These are phyloP conservation scores for Ramalina peruviana DNA, from an alignment of 495 filamentous ascomycete species.

Conservation along the genomic window DNA sequence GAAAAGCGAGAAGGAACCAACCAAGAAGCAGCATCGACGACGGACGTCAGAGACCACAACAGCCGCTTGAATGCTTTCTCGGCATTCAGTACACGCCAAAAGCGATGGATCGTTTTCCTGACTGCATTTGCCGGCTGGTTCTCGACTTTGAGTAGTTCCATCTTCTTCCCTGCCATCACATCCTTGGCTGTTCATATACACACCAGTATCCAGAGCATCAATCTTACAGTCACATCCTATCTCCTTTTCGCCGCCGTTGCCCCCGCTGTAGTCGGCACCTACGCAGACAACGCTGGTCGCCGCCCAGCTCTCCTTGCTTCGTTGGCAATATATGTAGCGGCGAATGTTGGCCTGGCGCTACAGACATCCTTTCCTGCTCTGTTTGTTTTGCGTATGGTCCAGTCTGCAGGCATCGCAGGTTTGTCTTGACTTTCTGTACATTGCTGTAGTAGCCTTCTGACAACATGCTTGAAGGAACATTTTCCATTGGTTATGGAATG, in stretches of 20 bases:
- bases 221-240: constrained; percentile 53
- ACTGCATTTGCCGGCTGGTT: constrained; percentile 17
- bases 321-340: constrained; percentile 44
- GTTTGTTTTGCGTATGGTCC: constrained; percentile 46
- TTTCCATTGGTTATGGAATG: constrained; percentile 45
- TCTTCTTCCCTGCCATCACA: constrained; percentile 65
- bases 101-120: neutral
- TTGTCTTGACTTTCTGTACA: neutral
- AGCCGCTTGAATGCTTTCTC: too few species aligned
- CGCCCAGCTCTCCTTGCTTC: constrained; percentile 44
- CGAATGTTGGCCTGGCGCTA: constrained; percentile 50
- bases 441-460: neutral
- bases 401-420: constrained; percentile 43
- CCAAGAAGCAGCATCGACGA: too few species aligned
- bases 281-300: constrained; percentile 45
- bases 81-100: neutral
- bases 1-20: too few species aligned
- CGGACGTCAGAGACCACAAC: too few species aligned
- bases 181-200: constrained; percentile 40
- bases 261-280: constrained; percentile 44
- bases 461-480: constrained; percentile 15
- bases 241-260: constrained; percentile 49
- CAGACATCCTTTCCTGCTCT: constrained; percentile 46
- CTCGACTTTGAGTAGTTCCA: constrained; percentile 63
- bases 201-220: constrained; percentile 47